Conservation (phyloP, 306 rosid species). For the Castanea crenata region DNA sequence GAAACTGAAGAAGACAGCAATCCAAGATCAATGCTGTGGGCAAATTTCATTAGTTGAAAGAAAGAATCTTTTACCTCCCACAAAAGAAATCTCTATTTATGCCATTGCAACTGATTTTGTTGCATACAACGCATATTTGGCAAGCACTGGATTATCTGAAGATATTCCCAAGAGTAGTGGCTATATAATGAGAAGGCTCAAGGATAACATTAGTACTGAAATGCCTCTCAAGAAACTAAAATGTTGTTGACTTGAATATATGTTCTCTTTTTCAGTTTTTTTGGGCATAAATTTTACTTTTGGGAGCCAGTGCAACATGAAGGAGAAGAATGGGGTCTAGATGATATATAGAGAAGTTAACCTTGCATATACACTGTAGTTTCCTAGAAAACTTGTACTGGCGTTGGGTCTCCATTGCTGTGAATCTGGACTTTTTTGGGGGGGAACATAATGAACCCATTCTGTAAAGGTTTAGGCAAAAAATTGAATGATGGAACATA, state of each 20-base stretch:
- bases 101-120: neutral
- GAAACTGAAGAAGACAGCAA: neutral
- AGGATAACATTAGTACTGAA: neutral
- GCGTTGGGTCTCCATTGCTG: too few species aligned
- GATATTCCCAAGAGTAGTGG: neutral
- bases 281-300: neutral
- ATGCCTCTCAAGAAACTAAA: neutral
- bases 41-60: neutral
- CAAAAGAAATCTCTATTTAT: neutral
- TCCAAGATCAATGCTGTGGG: slow-evolving; percentile 2
- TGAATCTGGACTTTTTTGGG: too few species aligned
- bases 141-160: neutral
- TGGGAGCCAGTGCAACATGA: too few species aligned
- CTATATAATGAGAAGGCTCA: neutral
- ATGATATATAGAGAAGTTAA: too few species aligned
- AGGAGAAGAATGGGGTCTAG: too few species aligned
- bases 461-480: too few species aligned
- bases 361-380: too few species aligned
- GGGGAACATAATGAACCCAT: too few species aligned
- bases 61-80: neutral
- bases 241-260: neutral
- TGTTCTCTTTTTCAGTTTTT: neutral
- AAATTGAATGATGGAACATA: too few species aligned
- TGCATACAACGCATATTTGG: neutral
- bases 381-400: too few species aligned